phyloP scores from a whole-genome alignment of 2,329 filamentous ascomycete species.

The Diaporthe nobilis region DNA sequence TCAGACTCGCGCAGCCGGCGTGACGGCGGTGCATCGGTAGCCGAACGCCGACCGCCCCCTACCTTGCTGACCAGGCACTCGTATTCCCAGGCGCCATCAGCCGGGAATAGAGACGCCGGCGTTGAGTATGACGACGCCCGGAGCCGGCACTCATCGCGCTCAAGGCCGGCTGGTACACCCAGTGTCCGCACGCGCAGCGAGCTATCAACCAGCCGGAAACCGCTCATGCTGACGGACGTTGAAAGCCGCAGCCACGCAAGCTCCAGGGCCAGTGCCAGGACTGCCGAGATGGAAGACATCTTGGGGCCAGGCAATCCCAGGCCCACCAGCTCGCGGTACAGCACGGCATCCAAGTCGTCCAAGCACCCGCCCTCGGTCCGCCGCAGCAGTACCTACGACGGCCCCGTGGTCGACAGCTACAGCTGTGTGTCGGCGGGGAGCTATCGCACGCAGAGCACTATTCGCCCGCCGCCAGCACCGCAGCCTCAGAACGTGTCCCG shows the following conservation, averaged over 20 bases:
- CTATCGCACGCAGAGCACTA: conserved; percentile 54
- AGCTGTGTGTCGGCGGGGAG: conserved; percentile 62
- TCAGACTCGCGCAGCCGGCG: conserved; percentile 52
- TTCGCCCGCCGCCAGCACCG: conserved; percentile 47
- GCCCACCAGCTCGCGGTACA: conserved; percentile 44
- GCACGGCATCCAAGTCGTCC: conserved; percentile 21
- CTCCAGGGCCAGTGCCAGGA: conserved; percentile 52
- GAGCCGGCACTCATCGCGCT: conserved; percentile 57
- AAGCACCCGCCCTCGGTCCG: conserved; percentile 41
- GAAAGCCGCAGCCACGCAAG: conserved; percentile 59
- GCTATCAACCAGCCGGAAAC: conserved; percentile 51
- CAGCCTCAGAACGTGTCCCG: conserved; percentile 46
- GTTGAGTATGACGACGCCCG: conserved; percentile 57
- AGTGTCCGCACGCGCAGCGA: conserved; percentile 59
- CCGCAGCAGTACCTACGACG: conserved; percentile 48
- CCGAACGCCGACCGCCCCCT: conserved; percentile 53
- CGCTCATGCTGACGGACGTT: conserved; percentile 57
- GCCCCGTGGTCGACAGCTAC: conserved; percentile 52
- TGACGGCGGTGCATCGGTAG: conserved; percentile 50
- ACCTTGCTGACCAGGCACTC: conserved; percentile 44
- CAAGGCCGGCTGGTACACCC: conserved; percentile 49
- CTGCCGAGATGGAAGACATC: conserved; percentile 42
- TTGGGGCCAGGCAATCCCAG: conserved; percentile 42
- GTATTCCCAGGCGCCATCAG: conserved; percentile 51
- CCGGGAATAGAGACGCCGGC: conserved; percentile 51